A percentile compares a stretch with the other conserved stretches of the same genome.
Evolutionary conservation across 495 filamentous ascomycete genomes (phyloP).

Genomic region (Talaromyces borbonicus): DNA sequence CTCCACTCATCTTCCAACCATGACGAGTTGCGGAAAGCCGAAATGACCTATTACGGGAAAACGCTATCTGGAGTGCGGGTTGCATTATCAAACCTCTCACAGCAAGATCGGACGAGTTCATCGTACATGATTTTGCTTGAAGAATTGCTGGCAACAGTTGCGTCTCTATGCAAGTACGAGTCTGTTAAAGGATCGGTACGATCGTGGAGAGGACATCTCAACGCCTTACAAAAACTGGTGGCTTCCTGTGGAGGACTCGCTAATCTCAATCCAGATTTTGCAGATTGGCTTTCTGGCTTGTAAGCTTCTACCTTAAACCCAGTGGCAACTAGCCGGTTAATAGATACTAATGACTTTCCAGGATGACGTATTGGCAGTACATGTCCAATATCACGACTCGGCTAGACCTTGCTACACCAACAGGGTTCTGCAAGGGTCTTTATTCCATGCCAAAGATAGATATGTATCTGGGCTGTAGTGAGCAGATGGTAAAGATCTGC

Average conservation of each 20-base stretch:
- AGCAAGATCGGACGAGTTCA: constrained; percentile 2
- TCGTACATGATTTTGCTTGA: constrained; percentile 17
- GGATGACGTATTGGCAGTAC: constrained; percentile 31
- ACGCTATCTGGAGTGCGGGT: constrained; percentile 27
- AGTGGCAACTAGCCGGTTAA: too few species aligned
- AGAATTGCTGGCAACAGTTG: constrained; percentile 32
- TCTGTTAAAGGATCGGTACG: constrained; percentile 34
- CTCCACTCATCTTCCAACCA: constrained; percentile 19
- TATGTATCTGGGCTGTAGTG: constrained; percentile 36
- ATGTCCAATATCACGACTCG: constrained; percentile 32
- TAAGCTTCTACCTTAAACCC: constrained; percentile 16
- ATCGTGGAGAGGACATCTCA: constrained; percentile 33
- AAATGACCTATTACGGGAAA: constrained; percentile 27
- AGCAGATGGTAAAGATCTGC: constrained; percentile 33
- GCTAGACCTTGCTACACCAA: constrained; percentile 16
- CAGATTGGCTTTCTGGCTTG: constrained; percentile 32
- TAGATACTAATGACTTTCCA: constrained; percentile 7
- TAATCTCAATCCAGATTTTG: constrained; percentile 24
- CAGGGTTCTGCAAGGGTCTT: constrained; percentile 14
- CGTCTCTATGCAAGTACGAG: constrained; percentile 35
- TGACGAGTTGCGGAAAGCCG: constrained; percentile 11
- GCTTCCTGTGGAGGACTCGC: constrained; percentile 28
- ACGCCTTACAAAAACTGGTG: constrained; percentile 30
- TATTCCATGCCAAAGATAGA: constrained; percentile 26
- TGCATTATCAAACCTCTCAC: constrained; percentile 14